Evolutionary conservation across 2,329 filamentous ascomycete genomes (phyloP), one percentile per base, ranked within the genome.

Genomic region (Rasamsonia emersonii): DNA sequence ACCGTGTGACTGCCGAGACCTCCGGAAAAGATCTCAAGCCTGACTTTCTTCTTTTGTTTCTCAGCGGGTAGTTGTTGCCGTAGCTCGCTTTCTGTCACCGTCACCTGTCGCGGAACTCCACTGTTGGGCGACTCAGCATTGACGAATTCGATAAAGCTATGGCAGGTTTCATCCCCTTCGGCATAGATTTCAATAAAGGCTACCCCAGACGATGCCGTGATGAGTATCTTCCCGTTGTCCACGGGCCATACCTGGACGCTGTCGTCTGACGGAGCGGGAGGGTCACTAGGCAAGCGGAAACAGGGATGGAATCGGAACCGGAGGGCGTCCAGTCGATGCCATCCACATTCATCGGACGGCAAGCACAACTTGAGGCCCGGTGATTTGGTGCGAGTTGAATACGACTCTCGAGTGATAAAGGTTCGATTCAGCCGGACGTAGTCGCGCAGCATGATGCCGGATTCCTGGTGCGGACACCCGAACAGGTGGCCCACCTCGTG

Each of bases 401-500:
- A 95, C 1, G 86, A 77, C 56, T 95, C 89, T 24, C 81, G 76
- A 18, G 75, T 73, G 27, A 83, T 70, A 53, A 95, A 96, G 1
- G 82, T 82, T 16, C 89, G 77, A 57, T 91, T 93, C 9, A 96
- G 64, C 2, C 70, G 79, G 18, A 88, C 76, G 53, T 93, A 95
- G 54, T 94, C 89, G 35, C 84, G 73, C 30, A 86, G 67, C 89
- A 96, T 96, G 39, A 96, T 71, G n/a, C 91, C 89, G 17, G 68
- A 82, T 50, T 91, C 85, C 52, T 93, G 86, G 52, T 93, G 84
- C 7, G 86, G 85, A 44, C 85, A 93, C 30, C 89, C 89, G 44
- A 96, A 82, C 14, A 94, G 60, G 60, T 93, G 89, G 3, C 89
- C 89, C 1, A 82, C 82, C 59, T 95, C 86, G 56, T 93, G 89